phyloP scores from a whole-genome alignment of 2,329 filamentous ascomycete species.

The Alternaria consortialis region DNA sequence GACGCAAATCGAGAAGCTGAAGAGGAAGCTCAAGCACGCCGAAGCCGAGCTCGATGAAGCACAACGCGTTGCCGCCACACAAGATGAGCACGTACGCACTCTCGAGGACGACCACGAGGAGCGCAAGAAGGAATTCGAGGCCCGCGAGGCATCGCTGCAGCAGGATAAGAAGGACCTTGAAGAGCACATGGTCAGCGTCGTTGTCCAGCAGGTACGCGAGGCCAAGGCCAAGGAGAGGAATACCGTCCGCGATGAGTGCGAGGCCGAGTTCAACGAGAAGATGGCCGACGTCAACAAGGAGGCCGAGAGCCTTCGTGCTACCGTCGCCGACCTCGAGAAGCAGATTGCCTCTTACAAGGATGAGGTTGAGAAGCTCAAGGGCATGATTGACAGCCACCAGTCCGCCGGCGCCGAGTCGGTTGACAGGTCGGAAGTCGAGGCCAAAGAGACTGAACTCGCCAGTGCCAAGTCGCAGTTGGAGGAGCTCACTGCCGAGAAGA shows the following conservation, averaged over 20 bases:
- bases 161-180: slow-evolving; percentile 52
- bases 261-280: slow-evolving; percentile 45
- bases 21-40: slow-evolving; percentile 41
- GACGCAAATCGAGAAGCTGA: slow-evolving; percentile 44
- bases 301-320: slow-evolving; percentile 24
- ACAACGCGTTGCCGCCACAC: slow-evolving; percentile 38
- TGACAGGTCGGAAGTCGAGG: slow-evolving; percentile 36
- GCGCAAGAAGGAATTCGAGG: slow-evolving; percentile 42
- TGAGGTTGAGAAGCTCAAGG: slow-evolving; percentile 42
- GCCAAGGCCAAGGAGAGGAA: slow-evolving; percentile 50
- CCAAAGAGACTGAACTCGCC: slow-evolving; percentile 39
- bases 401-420: slow-evolving; percentile 25
- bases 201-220: slow-evolving; percentile 53
- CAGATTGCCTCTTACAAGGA: slow-evolving; percentile 40
- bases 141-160: slow-evolving; percentile 41
- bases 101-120: slow-evolving; percentile 47
- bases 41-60: slow-evolving; percentile 48
- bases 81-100: slow-evolving; percentile 41
- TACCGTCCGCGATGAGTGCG: slow-evolving; percentile 47
- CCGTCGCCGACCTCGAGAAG: slow-evolving; percentile 36
- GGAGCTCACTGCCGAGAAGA: slow-evolving; percentile 22
- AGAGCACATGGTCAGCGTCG: slow-evolving; percentile 54
- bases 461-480: slow-evolving; percentile 32
- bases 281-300: slow-evolving; percentile 29
- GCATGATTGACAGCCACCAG: slow-evolving; percentile 34